Base-by-base conservation (phyloP, 371 early-diverging fungal genomes). In the Mortierella sp. region DNA sequence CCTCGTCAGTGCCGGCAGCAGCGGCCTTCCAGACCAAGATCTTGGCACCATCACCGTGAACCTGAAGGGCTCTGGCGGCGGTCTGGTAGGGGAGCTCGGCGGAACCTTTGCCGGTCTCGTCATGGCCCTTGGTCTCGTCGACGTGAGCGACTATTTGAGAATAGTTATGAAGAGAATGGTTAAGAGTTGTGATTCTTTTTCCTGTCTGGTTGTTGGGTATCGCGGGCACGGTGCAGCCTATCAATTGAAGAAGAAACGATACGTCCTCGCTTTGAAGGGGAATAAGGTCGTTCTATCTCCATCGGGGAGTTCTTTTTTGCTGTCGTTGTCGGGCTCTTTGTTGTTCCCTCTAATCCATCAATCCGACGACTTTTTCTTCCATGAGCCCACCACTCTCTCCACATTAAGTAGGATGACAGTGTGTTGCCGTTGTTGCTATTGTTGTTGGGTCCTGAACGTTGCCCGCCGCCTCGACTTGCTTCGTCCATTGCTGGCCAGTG, bases 101-200 rank as follows among this genome's bases (percentile, higher is more conserved):
- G 49, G 92, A 89, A 75, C 96, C 96, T 43, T 73, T 83, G 32
- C 95, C 96, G 21, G 92, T 86, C 72, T 93, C 93, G 81, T 97
- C 97, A 32, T 92, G 92, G 68, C 97, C 97, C 60, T 89, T 89
- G 18, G 90, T 77, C 89, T 96, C 96, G 74, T 96, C 94, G 54
- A 96, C 91, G 83, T 92, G 94, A 24, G 75, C 81, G 49, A 85
- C 76, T 44, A 74, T 75, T 78, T 32, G 12, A 60, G 2, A 12
- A 70, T 70, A 32, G 27, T 48, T 38, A n/a, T 24, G 2, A 18
- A 27, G 41, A 44, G 43, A 14, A 71, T 7, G 44, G 29, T 46
- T 46, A 27, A 24, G 71, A 46, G n/a, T 29, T 6, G 43, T 12
- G 5, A 71, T n/a, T 32, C 18, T 32, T 16, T 60, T 32, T 16